These are phyloP conservation scores for Aulographum hederae DNA, from an alignment of 2,329 filamentous ascomycete species.

Conservation along the genomic window DNA sequence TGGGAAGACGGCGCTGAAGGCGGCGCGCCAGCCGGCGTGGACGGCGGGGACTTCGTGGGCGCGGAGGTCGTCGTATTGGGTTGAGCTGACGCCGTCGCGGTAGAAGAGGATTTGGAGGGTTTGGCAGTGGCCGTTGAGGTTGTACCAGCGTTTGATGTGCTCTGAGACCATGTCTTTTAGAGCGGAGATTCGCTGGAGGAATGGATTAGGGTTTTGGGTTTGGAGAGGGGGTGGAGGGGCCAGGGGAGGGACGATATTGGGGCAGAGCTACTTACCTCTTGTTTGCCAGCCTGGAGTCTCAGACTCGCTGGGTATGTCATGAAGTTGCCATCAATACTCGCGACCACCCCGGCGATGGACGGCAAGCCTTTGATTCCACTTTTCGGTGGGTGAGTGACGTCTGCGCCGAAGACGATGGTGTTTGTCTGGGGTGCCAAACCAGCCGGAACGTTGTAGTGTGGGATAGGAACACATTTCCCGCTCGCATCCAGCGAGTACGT, in stretches of 20 bases:
- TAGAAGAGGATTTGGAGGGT: conserved; percentile 69
- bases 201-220: too few relatives aligned
- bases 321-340: neutral
- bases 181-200: neutral
- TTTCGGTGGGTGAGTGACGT: conserved; percentile 61
- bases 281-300: neutral
- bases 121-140: conserved; percentile 33
- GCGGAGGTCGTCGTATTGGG: conserved; percentile 41
- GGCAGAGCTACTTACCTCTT: too few relatives aligned
- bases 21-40: too few relatives aligned
- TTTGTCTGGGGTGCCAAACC: too few relatives aligned
- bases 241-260: too few relatives aligned
- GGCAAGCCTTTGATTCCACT: neutral
- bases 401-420: conserved; percentile 76
- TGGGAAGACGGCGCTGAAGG: neutral
- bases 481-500: too few relatives aligned
- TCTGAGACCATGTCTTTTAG: neutral
- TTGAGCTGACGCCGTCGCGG: conserved; percentile 77
- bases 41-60: neutral
- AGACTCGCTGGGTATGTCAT: neutral
- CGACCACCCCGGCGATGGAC: neutral
- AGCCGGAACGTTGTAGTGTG: too few relatives aligned
- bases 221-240: neutral
- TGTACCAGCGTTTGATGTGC: neutral
- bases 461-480: too few relatives aligned